Evolutionary conservation across 805 yeast species (phyloP).

Genomic region (Kodamaea hsintzibuensis): DNA sequence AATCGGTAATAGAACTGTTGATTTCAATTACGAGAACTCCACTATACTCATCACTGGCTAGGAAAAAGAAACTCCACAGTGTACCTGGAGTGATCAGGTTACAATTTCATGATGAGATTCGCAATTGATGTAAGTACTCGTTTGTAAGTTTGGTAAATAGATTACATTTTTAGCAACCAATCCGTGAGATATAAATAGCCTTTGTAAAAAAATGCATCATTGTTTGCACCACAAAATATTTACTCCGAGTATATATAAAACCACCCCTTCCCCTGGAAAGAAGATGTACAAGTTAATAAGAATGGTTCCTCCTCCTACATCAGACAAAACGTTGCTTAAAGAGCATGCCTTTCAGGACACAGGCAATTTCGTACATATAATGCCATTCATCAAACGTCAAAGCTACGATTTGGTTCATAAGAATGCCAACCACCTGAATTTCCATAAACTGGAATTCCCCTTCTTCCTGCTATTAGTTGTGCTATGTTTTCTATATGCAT

Average conservation of each 20-base stretch:
- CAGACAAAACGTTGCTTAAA: conserved; percentile 18
- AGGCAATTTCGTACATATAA: conserved; percentile 24
- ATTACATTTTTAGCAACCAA: not conserved
- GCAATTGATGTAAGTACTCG: not conserved
- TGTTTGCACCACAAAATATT: not conserved
- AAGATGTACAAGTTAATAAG: not conserved
- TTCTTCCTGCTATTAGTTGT: not conserved
- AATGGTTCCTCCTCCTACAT: conserved; percentile 21
- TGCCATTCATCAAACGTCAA: conserved; percentile 25
- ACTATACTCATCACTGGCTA: conserved; percentile 19
- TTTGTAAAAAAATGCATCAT: not conserved
- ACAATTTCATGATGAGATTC: conserved; percentile 13
- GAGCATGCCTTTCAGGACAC: conserved; percentile 34
- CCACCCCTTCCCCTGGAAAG: not conserved
- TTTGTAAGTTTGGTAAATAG: not conserved
- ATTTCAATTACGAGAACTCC: conserved; percentile 15
- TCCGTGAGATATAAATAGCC: not conserved
- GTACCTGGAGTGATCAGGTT: conserved; percentile 18
- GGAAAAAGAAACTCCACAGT: conserved; percentile 14
- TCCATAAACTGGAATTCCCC: conserved; percentile 5
- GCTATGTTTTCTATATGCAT: not conserved
- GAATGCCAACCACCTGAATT: conserved; percentile 8
- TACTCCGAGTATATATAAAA: not conserved
- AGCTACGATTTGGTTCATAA: conserved; percentile 18
- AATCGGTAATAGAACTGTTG: conserved; percentile 13